These are phyloP conservation scores for Venturia carpophila DNA, from an alignment of 2,329 filamentous ascomycete genomes.

Conservation along the genomic window DNA sequence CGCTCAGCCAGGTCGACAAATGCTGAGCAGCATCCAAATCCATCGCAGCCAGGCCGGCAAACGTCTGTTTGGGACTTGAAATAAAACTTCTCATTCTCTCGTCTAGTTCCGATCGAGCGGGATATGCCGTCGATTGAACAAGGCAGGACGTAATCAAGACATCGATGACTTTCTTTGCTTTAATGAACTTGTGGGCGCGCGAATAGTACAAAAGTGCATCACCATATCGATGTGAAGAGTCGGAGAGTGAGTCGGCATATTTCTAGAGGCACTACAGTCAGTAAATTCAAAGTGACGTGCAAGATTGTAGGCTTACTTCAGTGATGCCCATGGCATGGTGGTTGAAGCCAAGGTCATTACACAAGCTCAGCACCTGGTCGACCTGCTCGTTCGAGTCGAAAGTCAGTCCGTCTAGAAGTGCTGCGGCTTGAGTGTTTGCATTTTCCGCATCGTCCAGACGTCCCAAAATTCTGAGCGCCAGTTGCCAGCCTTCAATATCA, in stretches of 20 bases:
- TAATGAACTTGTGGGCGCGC: conserved; percentile 66
- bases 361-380: conserved; percentile 71
- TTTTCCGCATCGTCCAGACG: conserved; percentile 66
- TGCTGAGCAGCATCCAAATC: conserved; percentile 78
- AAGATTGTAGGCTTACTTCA: conserved; percentile 52
- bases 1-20: conserved; percentile 77
- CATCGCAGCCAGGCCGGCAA: conserved; percentile 62
- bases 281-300: not conserved
- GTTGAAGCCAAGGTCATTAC: conserved; percentile 69
- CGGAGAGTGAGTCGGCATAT: conserved; percentile 70
- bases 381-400: conserved; percentile 64
- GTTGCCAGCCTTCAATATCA: conserved; percentile 68
- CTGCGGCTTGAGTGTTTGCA: conserved; percentile 65
- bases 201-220: conserved; percentile 87
- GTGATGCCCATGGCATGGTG: conserved; percentile 73
- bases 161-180: conserved; percentile 78
- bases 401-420: conserved; percentile 65
- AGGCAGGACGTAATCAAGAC: conserved; percentile 81
- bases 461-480: conserved; percentile 74
- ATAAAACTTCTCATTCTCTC: conserved; percentile 62
- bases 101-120: conserved; percentile 64
- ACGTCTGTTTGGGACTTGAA: conserved; percentile 59
- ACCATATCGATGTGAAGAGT: conserved; percentile 69
- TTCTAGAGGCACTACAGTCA: not conserved
- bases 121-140: conserved; percentile 75